Evolutionary conservation across 345 rosid species (phyloP).

Genomic region (Melastoma malabathricum): DNA sequence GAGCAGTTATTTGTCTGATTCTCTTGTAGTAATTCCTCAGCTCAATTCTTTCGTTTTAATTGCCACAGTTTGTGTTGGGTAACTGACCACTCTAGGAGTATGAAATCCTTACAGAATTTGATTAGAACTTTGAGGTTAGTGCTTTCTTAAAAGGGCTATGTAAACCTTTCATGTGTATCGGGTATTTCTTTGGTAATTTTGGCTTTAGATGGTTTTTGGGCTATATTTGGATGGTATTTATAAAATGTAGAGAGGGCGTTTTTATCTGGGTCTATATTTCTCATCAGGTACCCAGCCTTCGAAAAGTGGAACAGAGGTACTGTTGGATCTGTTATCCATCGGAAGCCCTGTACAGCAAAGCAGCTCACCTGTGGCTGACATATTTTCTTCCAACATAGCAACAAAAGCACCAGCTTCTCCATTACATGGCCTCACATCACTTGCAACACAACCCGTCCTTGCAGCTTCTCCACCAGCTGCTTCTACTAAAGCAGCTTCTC

Average conservation of each 20-base stretch:
- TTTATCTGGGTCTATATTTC: neutral
- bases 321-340: constrained; percentile 79
- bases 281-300: constrained; percentile 47
- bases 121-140: too few relatives aligned
- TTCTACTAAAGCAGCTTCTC: constrained; percentile 20
- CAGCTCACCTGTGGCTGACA: constrained; percentile 40
- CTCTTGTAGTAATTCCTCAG: too few relatives aligned
- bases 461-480: constrained; percentile 18
- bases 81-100: too few relatives aligned
- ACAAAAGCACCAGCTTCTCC: constrained; percentile 23
- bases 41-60: too few relatives aligned
- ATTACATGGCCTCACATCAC: constrained; percentile 38
- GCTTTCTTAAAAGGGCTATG: too few relatives aligned
- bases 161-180: too few relatives aligned
- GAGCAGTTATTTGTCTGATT: too few relatives aligned
- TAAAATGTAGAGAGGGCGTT: neutral
- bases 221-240: neutral
- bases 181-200: too few relatives aligned
- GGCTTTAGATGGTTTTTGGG: neutral
- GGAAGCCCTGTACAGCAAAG: constrained; percentile 48
- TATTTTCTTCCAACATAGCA: constrained; percentile 38
- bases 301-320: constrained; percentile 66
- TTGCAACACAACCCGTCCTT: constrained; percentile 22
- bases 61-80: too few relatives aligned
- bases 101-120: too few relatives aligned